A percentile compares a stretch with the other conserved stretches of the same genome.
Conservation (phyloP, 2,329 filamentous ascomycete species). For the Aspergillus japonicus region DNA sequence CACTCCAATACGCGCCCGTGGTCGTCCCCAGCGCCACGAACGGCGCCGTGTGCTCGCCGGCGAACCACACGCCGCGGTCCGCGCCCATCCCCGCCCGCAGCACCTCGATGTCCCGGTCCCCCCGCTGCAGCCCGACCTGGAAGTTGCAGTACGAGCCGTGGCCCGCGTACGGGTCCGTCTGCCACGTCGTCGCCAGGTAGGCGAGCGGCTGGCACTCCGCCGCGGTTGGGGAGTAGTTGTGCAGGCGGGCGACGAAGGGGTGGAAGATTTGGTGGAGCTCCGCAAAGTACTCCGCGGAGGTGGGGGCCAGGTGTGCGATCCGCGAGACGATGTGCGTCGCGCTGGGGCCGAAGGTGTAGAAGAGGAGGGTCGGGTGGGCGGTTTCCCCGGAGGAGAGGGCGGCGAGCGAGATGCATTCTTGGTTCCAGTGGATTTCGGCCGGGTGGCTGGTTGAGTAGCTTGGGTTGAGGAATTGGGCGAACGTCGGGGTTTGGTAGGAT, state of each 20-base stretch:
- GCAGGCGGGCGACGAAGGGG: conserved; percentile 75
- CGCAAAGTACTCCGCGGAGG: conserved; percentile 50
- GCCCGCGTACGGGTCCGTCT: conserved; percentile 74
- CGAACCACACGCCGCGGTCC: conserved; percentile 74
- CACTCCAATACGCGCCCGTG: conserved; percentile 90
- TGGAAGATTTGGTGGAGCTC: conserved; percentile 66
- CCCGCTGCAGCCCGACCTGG: conserved; percentile 68
- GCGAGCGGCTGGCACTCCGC: conserved; percentile 62
- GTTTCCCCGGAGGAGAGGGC: conserved; percentile 54
- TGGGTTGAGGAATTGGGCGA: conserved; percentile 74
- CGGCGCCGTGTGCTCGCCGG: conserved; percentile 86
- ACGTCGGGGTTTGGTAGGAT: conserved; percentile 56
- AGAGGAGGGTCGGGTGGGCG: conserved; percentile 78
- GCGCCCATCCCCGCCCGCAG: conserved; percentile 51
- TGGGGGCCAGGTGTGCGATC: conserved; percentile 29
- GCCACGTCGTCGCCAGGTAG: conserved; percentile 73
- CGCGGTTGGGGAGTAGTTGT: conserved; percentile 58
- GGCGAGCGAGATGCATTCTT: conserved; percentile 75
- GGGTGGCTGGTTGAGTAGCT: conserved; percentile 59
- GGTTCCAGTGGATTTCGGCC: conserved; percentile 67
- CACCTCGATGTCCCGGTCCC: conserved; percentile 68
- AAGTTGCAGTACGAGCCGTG: conserved; percentile 85
- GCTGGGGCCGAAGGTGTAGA: conserved; percentile 58
- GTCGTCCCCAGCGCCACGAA: conserved; percentile 86
- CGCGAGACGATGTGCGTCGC: conserved; percentile 40